phyloP scores from a whole-genome alignment of 331 rosid genomes.

The Malus hybrid region DNA sequence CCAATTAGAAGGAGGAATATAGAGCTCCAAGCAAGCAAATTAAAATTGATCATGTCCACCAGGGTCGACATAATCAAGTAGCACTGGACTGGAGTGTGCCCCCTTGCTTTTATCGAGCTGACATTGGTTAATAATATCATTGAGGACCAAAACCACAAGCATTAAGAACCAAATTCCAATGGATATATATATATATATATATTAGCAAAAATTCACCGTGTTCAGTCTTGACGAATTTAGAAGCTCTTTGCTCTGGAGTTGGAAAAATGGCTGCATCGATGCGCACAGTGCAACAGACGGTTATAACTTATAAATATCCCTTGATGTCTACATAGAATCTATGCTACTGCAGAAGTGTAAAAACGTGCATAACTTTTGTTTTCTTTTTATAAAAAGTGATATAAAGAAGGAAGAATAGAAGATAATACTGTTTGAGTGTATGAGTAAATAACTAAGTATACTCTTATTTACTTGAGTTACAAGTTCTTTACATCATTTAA shows the following conservation, averaged over 20 bases:
- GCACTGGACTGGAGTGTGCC: slow-evolving; percentile 4
- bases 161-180: background rate
- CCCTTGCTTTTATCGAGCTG: background rate
- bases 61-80: background rate
- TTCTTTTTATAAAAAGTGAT: too few species aligned
- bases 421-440: too few species aligned
- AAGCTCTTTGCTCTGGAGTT: background rate
- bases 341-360: background rate
- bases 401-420: too few species aligned
- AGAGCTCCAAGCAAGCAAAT: background rate
- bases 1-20: too few species aligned
- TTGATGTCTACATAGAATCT: background rate
- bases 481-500: too few species aligned
- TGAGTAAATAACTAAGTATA: too few species aligned
- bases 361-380: too few species aligned
- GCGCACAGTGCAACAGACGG: background rate
- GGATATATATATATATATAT: too few species aligned
- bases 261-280: background rate
- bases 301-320: background rate
- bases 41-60: background rate
- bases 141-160: background rate
- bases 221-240: too few species aligned
- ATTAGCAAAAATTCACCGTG: too few species aligned
- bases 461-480: too few species aligned
- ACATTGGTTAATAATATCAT: background rate